Evolutionary conservation across 768 basidiomycete genomes (phyloP).

Genomic region (Crucibulum laeve): DNA sequence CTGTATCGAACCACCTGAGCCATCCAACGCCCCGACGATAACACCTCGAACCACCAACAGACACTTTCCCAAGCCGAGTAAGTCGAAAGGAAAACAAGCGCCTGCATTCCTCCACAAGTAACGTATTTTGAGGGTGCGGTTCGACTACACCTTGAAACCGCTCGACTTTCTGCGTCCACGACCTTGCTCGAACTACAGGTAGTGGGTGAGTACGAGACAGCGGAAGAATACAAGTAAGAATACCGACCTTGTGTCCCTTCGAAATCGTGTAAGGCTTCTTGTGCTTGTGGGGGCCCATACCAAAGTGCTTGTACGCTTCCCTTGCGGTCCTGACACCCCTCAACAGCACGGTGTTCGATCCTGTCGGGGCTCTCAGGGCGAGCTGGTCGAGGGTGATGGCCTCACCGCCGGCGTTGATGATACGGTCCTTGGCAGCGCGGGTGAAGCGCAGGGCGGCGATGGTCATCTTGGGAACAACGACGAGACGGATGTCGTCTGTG

Average conservation of each 20-base stretch:
- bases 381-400: slow-evolving; percentile 94
- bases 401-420: slow-evolving; percentile 94
- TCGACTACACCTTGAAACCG: slow-evolving; percentile 87
- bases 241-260: slow-evolving; percentile 87
- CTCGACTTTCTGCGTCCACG: slow-evolving; percentile 99
- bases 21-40: background rate
- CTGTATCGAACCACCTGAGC: slow-evolving; percentile 1
- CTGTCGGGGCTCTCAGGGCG: slow-evolving; percentile 90
- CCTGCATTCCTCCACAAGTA: too few species aligned
- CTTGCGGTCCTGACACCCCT: slow-evolving; percentile 90
- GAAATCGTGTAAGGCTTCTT: slow-evolving; percentile 96
- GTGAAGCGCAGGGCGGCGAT: slow-evolving; percentile 97
- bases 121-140: slow-evolving; percentile 17
- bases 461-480: slow-evolving; percentile 83
- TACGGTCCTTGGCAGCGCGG: slow-evolving; percentile 87
- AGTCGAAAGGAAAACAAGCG: too few species aligned
- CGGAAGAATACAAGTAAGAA: background rate
- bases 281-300: slow-evolving; percentile 97
- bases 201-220: slow-evolving; percentile 1
- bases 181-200: slow-evolving; percentile 81
- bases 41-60: background rate
- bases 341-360: slow-evolving; percentile 90
- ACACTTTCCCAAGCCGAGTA: too few species aligned
- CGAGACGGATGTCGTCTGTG: slow-evolving; percentile 91
- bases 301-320: slow-evolving; percentile 97